A percentile compares a stretch with the other conserved stretches of the same genome.
Evolutionary conservation across 2,329 filamentous ascomycete genomes (phyloP).

Genomic region (Fusarium oligoseptatum): DNA sequence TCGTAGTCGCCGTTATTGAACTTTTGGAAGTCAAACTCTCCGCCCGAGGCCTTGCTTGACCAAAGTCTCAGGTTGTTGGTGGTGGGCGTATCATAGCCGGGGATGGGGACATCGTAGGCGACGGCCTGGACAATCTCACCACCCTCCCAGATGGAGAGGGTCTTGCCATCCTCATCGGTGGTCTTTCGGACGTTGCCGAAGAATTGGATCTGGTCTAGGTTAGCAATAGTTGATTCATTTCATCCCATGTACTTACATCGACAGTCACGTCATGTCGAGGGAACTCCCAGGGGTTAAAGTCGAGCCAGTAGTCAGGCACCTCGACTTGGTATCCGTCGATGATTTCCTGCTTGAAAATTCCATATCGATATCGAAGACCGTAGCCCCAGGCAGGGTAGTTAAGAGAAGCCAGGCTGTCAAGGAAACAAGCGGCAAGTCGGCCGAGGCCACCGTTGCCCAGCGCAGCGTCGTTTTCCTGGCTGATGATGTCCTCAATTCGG

Average conservation of each 20-base stretch:
- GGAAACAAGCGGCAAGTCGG: conserved; percentile 93
- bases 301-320: conserved; percentile 98
- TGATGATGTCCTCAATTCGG: conserved; percentile 94
- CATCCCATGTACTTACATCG: conserved; percentile 67
- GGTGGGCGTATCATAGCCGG: conserved; percentile 88
- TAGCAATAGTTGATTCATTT: conserved; percentile 8
- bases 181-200: conserved; percentile 85
- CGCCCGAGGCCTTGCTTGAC: conserved; percentile 97
- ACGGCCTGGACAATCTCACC: conserved; percentile 93
- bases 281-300: conserved; percentile 99
- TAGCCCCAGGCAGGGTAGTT: conserved; percentile 99
- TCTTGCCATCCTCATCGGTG: conserved; percentile 82
- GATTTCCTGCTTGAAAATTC: conserved; percentile 99
- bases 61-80: conserved; percentile 98
- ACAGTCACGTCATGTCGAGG: conserved; percentile 95
- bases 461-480: conserved; percentile 95
- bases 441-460: conserved; percentile 96
- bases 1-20: conserved; percentile 99
- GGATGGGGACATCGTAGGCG: conserved; percentile 93
- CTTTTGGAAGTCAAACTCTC: conserved; percentile 99
- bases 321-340: conserved; percentile 98
- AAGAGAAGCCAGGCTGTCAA: conserved; percentile 94
- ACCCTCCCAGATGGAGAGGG: conserved; percentile 84
- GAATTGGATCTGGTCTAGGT: conserved; percentile 80
- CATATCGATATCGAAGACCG: conserved; percentile 93